Evolutionary conservation across 768 basidiomycete genomes (phyloP).

Genomic region (Boletus speciosus): DNA sequence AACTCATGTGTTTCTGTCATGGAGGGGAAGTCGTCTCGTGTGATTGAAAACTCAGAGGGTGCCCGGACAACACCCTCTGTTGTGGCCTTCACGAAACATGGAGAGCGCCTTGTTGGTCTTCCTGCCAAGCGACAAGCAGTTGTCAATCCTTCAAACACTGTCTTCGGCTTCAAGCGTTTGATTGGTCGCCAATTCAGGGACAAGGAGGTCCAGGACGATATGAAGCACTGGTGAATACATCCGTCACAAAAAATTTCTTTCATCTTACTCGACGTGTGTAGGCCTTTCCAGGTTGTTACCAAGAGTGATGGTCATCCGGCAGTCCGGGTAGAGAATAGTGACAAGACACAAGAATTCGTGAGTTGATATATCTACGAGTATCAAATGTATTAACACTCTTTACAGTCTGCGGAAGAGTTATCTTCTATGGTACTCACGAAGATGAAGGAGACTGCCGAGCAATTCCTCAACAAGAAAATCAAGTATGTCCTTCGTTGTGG

Average conservation of each 20-base stretch:
- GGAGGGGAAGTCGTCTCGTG: conserved; percentile 93
- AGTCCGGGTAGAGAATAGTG: conserved; percentile 81
- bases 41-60: conserved; percentile 98
- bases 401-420: conserved; percentile 77
- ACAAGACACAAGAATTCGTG: conserved; percentile 78
- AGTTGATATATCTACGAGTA: conserved; percentile 30
- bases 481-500: conserved; percentile 55
- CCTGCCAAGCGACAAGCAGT: conserved; percentile 97
- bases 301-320: conserved; percentile 74
- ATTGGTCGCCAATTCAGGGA: conserved; percentile 94
- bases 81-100: conserved; percentile 98
- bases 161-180: conserved; percentile 91
- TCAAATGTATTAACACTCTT: conserved; percentile 13
- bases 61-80: conserved; percentile 97
- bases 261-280: conserved; percentile 23
- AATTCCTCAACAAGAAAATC: conserved; percentile 88
- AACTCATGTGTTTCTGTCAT: conserved; percentile 92
- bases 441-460: conserved; percentile 95
- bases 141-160: conserved; percentile 91
- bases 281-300: conserved; percentile 78
- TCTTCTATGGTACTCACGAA: conserved; percentile 87
- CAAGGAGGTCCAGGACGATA: conserved; percentile 90
- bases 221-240: conserved; percentile 67
- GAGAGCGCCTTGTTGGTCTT: conserved; percentile 92
- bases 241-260: background rate